These are phyloP conservation scores for Millerozyma miso DNA, from an alignment of 805 yeast species.

Conservation along the genomic window DNA sequence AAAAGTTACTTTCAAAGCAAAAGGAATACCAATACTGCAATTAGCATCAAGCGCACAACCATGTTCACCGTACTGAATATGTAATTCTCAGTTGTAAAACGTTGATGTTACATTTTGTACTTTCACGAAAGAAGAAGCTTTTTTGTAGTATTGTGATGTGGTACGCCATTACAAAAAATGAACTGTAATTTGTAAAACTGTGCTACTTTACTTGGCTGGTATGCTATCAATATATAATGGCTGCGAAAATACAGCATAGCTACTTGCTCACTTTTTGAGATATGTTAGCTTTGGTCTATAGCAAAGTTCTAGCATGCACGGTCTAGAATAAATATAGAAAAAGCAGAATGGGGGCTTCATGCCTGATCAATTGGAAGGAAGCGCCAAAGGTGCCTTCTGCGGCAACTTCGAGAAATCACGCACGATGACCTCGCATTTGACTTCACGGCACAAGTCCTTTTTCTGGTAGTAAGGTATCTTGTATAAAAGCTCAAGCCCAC, in stretches of 20 bases:
- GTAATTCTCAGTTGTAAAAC: too few species aligned
- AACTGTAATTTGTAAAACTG: too few species aligned
- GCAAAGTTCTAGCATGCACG: too few species aligned
- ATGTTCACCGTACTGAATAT: background rate
- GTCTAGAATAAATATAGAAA: too few species aligned
- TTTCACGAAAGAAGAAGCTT: too few species aligned
- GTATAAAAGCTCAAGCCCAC: slow-evolving; percentile 79
- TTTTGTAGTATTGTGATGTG: background rate
- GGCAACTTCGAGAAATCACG: slow-evolving; percentile 61
- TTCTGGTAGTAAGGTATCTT: slow-evolving; percentile 53
- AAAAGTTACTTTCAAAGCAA: too few species aligned
- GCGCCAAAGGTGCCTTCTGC: background rate
- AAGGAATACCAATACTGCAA: slow-evolving; percentile 1
- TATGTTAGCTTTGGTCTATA: too few species aligned
- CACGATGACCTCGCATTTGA: slow-evolving; percentile 72
- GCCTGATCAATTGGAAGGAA: background rate
- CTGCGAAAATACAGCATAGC: background rate
- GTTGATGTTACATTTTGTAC: too few species aligned
- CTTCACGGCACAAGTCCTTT: slow-evolving; percentile 73
- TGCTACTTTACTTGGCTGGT: too few species aligned
- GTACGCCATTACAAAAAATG: background rate
- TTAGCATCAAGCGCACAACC: slow-evolving; percentile 1
- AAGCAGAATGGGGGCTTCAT: too few species aligned
- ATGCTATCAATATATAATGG: background rate
- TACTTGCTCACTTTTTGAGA: too few species aligned